Percentiles rank a stretch among this genome's conserved stretches.
Conservation (phyloP, 1,139 yeast genomes). For the Saccharomycopsis hybrid region DNA sequence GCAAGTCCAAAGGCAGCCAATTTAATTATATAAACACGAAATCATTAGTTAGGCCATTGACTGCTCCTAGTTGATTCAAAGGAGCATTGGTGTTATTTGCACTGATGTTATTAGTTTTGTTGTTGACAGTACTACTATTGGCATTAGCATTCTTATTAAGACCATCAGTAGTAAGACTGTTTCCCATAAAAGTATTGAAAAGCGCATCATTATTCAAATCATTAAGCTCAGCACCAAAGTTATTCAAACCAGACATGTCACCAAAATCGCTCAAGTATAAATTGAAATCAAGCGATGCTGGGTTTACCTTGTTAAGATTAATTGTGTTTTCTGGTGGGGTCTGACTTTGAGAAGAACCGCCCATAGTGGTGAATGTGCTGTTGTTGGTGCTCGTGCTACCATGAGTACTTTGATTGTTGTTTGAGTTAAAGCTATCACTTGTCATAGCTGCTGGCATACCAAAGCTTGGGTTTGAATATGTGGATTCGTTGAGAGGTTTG, state of each 20-base stretch:
- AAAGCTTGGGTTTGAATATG: too few relatives aligned
- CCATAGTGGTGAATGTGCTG: too few relatives aligned
- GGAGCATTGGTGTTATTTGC: too few relatives aligned
- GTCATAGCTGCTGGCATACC: too few relatives aligned
- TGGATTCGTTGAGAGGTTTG: too few relatives aligned
- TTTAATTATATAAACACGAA: background rate
- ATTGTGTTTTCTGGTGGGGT: background rate
- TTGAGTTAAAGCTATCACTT: too few relatives aligned
- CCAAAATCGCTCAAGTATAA: constrained; percentile 1
- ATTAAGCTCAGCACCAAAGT: background rate
- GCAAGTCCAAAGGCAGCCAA: background rate
- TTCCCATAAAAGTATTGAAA: background rate
- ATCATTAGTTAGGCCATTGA: background rate
- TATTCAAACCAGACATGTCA: background rate
- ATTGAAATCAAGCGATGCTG: background rate
- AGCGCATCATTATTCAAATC: background rate
- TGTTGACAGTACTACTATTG: background rate
- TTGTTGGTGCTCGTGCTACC: too few relatives aligned
- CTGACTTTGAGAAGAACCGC: background rate
- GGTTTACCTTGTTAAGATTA: background rate
- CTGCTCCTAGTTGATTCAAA: too few relatives aligned
- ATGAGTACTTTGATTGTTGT: too few relatives aligned
- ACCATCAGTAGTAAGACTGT: background rate
- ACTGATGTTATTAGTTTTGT: background rate
- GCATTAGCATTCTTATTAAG: too few relatives aligned